A percentile compares a stretch with the other conserved stretches of the same genome.
These are phyloP conservation scores for Carallia pectinifolia DNA, from an alignment of 345 rosid genomes.

Conservation along the genomic window DNA sequence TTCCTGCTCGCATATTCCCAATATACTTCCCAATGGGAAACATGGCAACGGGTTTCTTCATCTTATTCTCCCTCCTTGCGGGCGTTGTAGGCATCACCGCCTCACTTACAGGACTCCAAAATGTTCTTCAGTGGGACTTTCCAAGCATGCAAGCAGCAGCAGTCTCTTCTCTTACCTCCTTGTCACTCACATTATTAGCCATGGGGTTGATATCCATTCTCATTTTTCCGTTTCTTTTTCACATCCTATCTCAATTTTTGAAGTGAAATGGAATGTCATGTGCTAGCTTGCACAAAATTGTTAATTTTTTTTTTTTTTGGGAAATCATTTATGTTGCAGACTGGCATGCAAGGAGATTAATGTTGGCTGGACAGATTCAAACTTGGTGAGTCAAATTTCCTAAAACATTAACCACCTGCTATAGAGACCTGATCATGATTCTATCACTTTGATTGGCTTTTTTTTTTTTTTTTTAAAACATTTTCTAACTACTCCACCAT, in stretches of 20 bases:
- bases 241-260: not conserved
- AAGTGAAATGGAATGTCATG: not conserved
- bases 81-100: conserved; percentile 77
- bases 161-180: conserved; percentile 57
- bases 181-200: conserved; percentile 73
- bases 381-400: conserved; percentile 45
- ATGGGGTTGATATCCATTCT: conserved; percentile 53
- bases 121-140: conserved; percentile 42
- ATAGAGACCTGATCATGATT: too few species aligned
- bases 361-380: conserved; percentile 70
- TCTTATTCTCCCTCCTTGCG: conserved; percentile 66
- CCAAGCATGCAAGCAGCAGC: conserved; percentile 66
- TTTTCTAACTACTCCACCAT: not conserved
- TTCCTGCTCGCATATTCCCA: conserved; percentile 78
- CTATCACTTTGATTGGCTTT: too few species aligned
- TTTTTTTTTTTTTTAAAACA: too few species aligned
- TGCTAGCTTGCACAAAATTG: not conserved
- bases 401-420: too few species aligned
- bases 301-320: too few species aligned
- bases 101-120: conserved; percentile 54
- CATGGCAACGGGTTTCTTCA: conserved; percentile 75
- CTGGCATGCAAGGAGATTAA: conserved; percentile 84
- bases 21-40: conserved; percentile 81
- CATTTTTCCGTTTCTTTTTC: not conserved
- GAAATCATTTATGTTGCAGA: conserved; percentile 37